phyloP scores from a whole-genome alignment of 208 protist species.

The Strigomonas culicis region DNA sequence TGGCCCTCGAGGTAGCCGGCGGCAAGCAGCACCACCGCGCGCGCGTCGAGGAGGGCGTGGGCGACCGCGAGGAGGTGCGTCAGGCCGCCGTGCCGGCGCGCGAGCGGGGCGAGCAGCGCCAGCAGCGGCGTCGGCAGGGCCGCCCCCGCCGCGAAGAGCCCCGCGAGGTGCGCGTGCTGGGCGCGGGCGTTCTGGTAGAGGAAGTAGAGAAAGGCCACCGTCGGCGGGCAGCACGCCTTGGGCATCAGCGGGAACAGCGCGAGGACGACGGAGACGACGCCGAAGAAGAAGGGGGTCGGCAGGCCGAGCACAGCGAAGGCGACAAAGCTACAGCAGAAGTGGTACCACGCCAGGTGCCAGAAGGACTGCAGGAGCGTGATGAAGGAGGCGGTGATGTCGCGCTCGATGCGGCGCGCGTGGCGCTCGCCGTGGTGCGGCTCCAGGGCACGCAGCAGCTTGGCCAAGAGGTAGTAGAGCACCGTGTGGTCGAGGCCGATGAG shows the following conservation, averaged over 20 bases:
- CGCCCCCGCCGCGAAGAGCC: not conserved
- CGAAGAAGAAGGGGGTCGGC: conserved; percentile 44
- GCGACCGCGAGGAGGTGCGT: no score
- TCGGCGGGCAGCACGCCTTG: conserved; percentile 51
- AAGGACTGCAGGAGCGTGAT: conserved; percentile 63
- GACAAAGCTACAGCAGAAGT: conserved; percentile 66
- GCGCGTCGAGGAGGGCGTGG: conserved; percentile 14
- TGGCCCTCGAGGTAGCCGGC: conserved; percentile 35
- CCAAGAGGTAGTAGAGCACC: conserved; percentile 66
- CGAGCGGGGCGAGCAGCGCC: not conserved
- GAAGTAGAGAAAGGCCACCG: conserved; percentile 22
- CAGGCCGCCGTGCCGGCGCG: no score
- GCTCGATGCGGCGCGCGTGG: conserved; percentile 59
- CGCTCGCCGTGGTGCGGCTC: conserved; percentile 39
- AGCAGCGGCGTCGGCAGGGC: not conserved
- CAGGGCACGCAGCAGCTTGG: conserved; percentile 47
- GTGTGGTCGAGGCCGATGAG: conserved; percentile 65
- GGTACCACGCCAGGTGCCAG: conserved; percentile 73
- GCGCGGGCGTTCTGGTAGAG: no score
- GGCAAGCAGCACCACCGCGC: conserved; percentile 24
- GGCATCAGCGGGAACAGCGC: conserved; percentile 63
- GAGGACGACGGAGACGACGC: conserved; percentile 39
- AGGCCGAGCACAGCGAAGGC: conserved; percentile 40
- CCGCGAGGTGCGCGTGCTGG: conserved; percentile 5
- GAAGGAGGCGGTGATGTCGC: conserved; percentile 61